Evolutionary conservation across 2,329 filamentous ascomycete genomes (phyloP), one percentile per base, ranked within the genome.

Genomic region (Arthroderma uncinatum): DNA sequence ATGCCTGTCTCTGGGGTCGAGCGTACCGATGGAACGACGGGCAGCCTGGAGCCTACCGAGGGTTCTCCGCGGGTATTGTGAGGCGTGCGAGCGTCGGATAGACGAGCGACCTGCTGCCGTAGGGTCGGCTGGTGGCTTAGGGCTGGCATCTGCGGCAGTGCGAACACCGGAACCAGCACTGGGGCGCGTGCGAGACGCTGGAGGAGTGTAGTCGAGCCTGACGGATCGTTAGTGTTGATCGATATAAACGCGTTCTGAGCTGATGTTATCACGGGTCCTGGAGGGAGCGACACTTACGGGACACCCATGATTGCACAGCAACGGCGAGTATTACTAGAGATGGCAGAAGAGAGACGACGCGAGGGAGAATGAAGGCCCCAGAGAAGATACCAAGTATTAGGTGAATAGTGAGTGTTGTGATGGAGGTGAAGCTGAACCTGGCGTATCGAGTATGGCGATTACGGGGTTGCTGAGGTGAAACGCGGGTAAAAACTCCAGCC

Each of bases 21-120:
- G n/a, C 16, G 19, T 9, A 1, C n/a, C 4, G 12, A 10, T 30
- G 23, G 21, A 5, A 9, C 25, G 50, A 12, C 50, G 50, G 12
- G 12, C n/a, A 16, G 34, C 10, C 8, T 36, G 25, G 37, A 47
- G 21, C 9, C 34, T 53, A 9, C 30, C 30, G 25, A 21, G 4
- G n/a, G 21, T n/a, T 39, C 19, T 39, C 19, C 42, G n/a, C 8
- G 55, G 34, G 44, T 30, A n/a, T n/a, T n/a, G n/a, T n/a, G n/a
- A n/a, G n/a, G 44, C 21, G 44, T 9, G n/a, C 10, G n/a, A 23
- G 44, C 44, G 44, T 59, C 82, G 78, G 64, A 84, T 84, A 42
- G 79, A 70, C 39, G 80, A 83, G 65, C 81, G 79, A 57, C 76
- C 71, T 57, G 73, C 67, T 50, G 79, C 79, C 58, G 76, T 76